Evolutionary conservation across 1,139 yeast species (phyloP).

Genomic region (Pichia norvegensis): DNA sequence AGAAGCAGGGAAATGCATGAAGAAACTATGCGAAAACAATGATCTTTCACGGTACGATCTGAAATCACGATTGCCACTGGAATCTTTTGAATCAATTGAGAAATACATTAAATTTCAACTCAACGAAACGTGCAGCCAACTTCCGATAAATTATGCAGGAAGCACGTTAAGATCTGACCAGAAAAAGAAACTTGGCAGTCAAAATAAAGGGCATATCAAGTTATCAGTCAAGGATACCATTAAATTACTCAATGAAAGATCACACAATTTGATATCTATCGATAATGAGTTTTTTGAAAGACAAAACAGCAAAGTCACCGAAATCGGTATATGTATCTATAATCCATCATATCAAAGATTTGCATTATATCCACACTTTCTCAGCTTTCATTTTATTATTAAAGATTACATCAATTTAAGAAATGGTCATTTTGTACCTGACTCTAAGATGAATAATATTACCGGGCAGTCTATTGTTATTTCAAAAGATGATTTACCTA

Average conservation of each 20-base stretch:
- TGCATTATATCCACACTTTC: conserved; percentile 38
- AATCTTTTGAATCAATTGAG: neutral
- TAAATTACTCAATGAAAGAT: conserved; percentile 17
- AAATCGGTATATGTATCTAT: conserved; percentile 60
- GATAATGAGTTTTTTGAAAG: conserved; percentile 66
- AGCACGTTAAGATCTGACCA: neutral
- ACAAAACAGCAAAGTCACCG: conserved; percentile 43
- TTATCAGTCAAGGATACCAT: conserved; percentile 19
- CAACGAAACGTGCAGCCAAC: neutral
- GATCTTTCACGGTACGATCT: neutral
- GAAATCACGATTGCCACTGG: neutral
- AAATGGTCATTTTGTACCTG: conserved; percentile 58
- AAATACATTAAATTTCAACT: neutral
- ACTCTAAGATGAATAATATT: conserved; percentile 48
- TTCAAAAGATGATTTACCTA: conserved; percentile 31
- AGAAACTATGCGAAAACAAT: neutral
- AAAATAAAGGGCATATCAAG: neutral
- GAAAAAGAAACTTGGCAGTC: neutral
- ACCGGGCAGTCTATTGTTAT: conserved; percentile 48
- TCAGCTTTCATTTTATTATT: conserved; percentile 50
- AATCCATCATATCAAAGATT: conserved; percentile 45
- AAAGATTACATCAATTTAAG: conserved; percentile 38
- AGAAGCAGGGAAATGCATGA: neutral
- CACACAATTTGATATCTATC: conserved; percentile 41
- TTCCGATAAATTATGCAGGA: neutral